Evolutionary conservation across 148 eudicot species (phyloP).

Genomic region (Heliamphora exappendiculata): DNA sequence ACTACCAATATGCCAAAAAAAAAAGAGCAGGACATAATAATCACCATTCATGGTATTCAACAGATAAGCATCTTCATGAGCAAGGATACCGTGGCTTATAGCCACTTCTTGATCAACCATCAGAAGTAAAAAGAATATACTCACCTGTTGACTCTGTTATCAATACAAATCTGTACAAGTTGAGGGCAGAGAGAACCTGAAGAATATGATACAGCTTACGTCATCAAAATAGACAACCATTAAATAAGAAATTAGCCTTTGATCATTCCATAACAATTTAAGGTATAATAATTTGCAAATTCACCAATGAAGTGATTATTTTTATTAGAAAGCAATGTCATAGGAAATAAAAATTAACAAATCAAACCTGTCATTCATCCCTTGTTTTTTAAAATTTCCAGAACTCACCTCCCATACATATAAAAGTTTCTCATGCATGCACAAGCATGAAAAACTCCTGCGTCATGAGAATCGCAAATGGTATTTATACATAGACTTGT

Average conservation of each 20-base stretch:
- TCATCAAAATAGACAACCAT: conserved; percentile 1
- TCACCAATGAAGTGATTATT: background rate
- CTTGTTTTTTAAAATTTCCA: background rate
- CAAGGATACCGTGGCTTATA: background rate
- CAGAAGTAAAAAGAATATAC: background rate
- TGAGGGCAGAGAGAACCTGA: conserved; percentile 87
- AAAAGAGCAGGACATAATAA: too few species aligned
- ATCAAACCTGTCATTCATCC: background rate
- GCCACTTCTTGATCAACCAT: background rate
- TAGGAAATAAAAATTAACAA: background rate
- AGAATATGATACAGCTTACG: conserved; percentile 13
- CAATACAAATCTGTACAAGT: conserved; percentile 75
- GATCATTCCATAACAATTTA: background rate
- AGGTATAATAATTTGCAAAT: background rate
- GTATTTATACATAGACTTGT: background rate
- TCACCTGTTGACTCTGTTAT: conserved; percentile 78
- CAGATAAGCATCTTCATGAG: background rate
- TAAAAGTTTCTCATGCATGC: background rate
- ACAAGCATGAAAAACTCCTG: background rate
- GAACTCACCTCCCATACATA: background rate
- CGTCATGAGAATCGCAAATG: background rate
- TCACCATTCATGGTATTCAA: background rate
- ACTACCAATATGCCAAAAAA: too few species aligned
- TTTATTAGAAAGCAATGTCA: background rate
- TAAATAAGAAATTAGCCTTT: background rate